Evolutionary conservation across 805 yeast genomes (phyloP).

Genomic region (Cyberlindnera galapagoensis): DNA sequence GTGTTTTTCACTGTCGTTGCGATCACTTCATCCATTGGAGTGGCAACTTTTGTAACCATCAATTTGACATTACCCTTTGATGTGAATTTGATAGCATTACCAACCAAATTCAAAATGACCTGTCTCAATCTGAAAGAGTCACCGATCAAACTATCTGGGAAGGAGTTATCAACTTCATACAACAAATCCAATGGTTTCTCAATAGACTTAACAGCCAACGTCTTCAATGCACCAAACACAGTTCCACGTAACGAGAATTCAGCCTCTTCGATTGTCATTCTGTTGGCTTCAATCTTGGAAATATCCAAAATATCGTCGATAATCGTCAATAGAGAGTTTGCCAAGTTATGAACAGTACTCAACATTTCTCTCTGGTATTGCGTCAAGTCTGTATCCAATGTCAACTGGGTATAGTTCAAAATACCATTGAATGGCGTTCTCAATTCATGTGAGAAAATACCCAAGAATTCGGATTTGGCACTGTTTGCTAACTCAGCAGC

Average conservation of each 20-base stretch:
- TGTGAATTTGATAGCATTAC: constrained; percentile 87
- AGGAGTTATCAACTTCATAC: constrained; percentile 77
- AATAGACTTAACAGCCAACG: constrained; percentile 83
- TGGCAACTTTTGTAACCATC: constrained; percentile 53
- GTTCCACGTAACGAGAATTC: constrained; percentile 84
- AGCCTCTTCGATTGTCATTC: constrained; percentile 89
- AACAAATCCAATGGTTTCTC: constrained; percentile 77
- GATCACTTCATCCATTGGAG: constrained; percentile 20
- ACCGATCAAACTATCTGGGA: constrained; percentile 83
- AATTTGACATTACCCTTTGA: constrained; percentile 76
- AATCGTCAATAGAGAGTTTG: constrained; percentile 77
- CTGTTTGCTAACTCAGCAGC: constrained; percentile 89
- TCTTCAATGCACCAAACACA: constrained; percentile 83
- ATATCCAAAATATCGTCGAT: constrained; percentile 89
- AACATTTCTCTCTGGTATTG: constrained; percentile 91
- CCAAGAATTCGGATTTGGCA: constrained; percentile 85
- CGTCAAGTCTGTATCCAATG: constrained; percentile 81
- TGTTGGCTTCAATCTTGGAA: constrained; percentile 87
- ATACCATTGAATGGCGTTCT: constrained; percentile 93
- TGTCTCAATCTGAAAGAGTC: constrained; percentile 86
- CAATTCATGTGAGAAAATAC: constrained; percentile 83
- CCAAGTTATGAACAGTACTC: constrained; percentile 81
- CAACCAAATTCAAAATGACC: constrained; percentile 79
- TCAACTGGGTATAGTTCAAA: constrained; percentile 86
- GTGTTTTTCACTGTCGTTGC: constrained; percentile 22